Conservation (phyloP, 179 eudicot genomes). For the Beta corolliflora region DNA sequence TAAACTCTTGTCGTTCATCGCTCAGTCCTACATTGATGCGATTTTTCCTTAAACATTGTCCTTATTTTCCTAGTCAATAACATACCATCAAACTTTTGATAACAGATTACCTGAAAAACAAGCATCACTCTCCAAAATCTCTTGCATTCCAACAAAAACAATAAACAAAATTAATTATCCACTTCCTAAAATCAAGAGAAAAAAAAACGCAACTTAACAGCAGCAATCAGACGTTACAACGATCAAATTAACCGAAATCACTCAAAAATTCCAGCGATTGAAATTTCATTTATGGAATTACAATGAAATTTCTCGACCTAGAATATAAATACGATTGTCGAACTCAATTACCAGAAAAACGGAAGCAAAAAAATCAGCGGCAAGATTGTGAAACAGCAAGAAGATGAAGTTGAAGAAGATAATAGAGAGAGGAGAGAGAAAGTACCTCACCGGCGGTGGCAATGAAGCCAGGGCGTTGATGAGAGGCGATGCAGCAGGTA, state of each 20-base stretch:
- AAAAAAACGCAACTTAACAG: no score
- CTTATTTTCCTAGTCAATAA: no score
- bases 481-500: slow-evolving; percentile 72
- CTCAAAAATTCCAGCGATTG: not conserved
- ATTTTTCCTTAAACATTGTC: no score
- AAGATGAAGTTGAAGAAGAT: no score
- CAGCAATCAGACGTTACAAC: not conserved
- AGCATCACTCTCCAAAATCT: not conserved
- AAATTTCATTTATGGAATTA: not conserved
- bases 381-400: not conserved
- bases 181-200: not conserved
- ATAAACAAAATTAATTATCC: not conserved
- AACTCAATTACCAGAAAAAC: not conserved
- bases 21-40: not conserved
- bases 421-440: not conserved
- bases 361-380: not conserved
- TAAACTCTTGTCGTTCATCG: not conserved
- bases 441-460: slow-evolving; percentile 76
- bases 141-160: not conserved
- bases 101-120: not conserved
- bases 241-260: not conserved
- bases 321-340: no score
- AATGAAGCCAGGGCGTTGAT: slow-evolving; percentile 59
- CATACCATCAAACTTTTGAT: no score
- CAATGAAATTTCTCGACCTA: no score